Base-by-base conservation (phyloP, 306 rosid species). In the Purshia tridentata region DNA sequence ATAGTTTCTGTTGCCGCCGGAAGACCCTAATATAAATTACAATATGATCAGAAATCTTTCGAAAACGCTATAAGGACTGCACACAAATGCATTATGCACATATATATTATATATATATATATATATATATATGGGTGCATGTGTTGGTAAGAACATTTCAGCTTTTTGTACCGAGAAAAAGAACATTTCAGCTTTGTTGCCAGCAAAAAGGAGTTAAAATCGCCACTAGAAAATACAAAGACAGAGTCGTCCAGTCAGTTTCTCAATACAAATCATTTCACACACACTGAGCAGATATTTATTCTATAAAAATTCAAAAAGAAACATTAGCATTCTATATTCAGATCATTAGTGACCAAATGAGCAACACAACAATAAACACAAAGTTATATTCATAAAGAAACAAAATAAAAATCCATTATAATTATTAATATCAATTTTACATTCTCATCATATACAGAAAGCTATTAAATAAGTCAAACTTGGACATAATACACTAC, bases 1-100 rank as follows among this genome's bases (percentile, higher is more conserved):
- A 65, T 59, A 45, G 87, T 53, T 50, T 84, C 86, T 23, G 77
- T 23, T 53, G 42, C 41, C 40, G 5, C 82, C 66, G 57, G 72
- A 65, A 66, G 72, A 14, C 77, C 86, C 95, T 89, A 59, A 75
- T 47, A 79, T 44, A 70, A 44, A 65, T 58, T n/a, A 16, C 12
- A 64, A 41, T 51, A 68, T n/a, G 41, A 64, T 65, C 76, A 69
- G 59, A 54, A 49, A 50, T 46, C 19, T n/a, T 16, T 37, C 11
- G 14, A 67, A 40, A 67, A 20, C 37, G 15, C 20, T 29, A 29
- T 45, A 49, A 63, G 14, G 20, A 67, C 35, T 16, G 8, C 23
- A 63, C 1, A 62, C 49, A 53, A 39, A 62, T 7, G 42, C 42
- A 47, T 20, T 20, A 46, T 18, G 20, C 1, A 20, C 13, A 20